These are phyloP conservation scores for Pleurotus salmoneostramineus DNA, from an alignment of 768 basidiomycete genomes.

Conservation along the genomic window DNA sequence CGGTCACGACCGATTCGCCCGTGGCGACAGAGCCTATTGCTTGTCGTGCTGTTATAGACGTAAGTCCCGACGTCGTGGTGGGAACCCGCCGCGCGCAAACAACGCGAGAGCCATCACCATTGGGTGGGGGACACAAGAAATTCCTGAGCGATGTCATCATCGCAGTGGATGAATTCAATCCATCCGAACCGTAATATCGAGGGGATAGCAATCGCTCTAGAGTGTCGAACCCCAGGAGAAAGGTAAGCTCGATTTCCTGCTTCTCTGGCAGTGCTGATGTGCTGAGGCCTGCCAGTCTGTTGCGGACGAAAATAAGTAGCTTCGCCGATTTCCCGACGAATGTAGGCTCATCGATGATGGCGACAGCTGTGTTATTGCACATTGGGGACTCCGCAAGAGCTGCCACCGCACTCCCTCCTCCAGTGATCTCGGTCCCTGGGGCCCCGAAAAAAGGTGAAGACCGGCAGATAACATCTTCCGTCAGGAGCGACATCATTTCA, in stretches of 20 bases:
- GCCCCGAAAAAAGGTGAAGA: not conserved
- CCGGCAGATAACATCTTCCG: constrained; percentile 34
- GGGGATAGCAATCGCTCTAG: constrained; percentile 74
- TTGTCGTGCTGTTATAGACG: not conserved
- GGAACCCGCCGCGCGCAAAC: constrained; percentile 58
- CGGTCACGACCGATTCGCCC: too few relatives aligned
- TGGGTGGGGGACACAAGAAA: constrained; percentile 49
- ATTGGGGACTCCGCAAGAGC: constrained; percentile 9
- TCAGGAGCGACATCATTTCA: constrained; percentile 81
- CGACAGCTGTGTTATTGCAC: constrained; percentile 63
- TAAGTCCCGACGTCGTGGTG: not conserved
- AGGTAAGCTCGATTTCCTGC: constrained; percentile 46
- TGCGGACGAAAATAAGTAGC: constrained; percentile 48
- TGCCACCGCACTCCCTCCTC: not conserved
- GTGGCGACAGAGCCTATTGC: not conserved
- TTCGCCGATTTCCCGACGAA: constrained; percentile 78
- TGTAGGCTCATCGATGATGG: constrained; percentile 80
- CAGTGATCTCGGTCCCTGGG: not conserved
- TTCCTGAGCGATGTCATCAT: constrained; percentile 54
- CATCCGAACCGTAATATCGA: constrained; percentile 61
- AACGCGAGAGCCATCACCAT: constrained; percentile 53
- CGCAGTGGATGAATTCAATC: constrained; percentile 23
- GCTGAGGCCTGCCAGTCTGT: constrained; percentile 23
- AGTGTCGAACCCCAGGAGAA: constrained; percentile 83
- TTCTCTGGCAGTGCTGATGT: not conserved